These are phyloP conservation scores for Artemisia argyi DNA, from an alignment of 129 eudicot species.

Conservation along the genomic window DNA sequence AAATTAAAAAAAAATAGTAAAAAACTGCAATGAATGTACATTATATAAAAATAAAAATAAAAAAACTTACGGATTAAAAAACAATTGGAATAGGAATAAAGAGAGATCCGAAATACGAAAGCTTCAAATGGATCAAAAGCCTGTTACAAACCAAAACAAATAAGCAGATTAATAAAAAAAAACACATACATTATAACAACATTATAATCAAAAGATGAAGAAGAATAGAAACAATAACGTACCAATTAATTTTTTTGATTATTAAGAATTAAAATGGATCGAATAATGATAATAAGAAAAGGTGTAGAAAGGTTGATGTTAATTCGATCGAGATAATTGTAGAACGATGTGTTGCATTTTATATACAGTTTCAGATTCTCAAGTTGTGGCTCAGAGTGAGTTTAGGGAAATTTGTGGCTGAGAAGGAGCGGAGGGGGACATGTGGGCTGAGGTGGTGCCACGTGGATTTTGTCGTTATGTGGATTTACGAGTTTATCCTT, in stretches of 20 bases:
- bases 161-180: not conserved
- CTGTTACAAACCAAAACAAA: constrained; percentile 3
- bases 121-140: constrained; percentile 42
- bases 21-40: too few species aligned
- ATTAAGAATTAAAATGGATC: not conserved
- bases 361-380: constrained; percentile 11
- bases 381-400: constrained; percentile 25
- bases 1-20: too few species aligned
- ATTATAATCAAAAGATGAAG: too few species aligned
- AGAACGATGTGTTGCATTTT: constrained; percentile 19
- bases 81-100: constrained; percentile 19
- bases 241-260: not conserved
- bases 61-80: constrained; percentile 33
- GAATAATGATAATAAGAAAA: not conserved
- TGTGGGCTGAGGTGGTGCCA: constrained; percentile 4
- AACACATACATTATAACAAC: not conserved
- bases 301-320: not conserved
- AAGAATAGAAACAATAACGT: not conserved
- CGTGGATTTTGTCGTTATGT: not conserved
- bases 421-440: not conserved
- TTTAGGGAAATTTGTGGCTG: constrained; percentile 23
- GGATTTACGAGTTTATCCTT: constrained; percentile 3
- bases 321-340: constrained; percentile 32
- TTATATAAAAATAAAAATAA: too few species aligned
- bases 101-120: constrained; percentile 36